These are phyloP conservation scores for Aspergillus indologenus DNA, from an alignment of 495 filamentous ascomycete genomes.

Conservation along the genomic window DNA sequence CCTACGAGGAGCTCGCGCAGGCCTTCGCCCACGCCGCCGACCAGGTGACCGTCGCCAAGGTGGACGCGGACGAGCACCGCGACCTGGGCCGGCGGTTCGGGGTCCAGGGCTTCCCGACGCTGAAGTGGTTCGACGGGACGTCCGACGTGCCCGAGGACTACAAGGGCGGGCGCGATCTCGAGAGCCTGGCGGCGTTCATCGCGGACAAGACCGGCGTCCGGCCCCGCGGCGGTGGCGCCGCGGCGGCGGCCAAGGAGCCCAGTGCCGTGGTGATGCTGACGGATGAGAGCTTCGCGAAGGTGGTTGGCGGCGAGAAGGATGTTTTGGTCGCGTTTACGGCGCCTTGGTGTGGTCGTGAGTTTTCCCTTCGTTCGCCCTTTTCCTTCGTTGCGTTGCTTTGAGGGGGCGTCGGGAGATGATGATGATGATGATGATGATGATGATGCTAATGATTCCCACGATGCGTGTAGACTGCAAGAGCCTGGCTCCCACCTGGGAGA, in stretches of 20 bases:
- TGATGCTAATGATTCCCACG: too few relatives aligned
- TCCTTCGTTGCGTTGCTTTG: conserved; percentile 1
- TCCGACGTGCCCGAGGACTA: conserved; percentile 84
- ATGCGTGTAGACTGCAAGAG: conserved; percentile 80
- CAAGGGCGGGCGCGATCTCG: conserved; percentile 80
- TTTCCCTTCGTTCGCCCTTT: conserved; percentile 4
- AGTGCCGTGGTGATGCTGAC: conserved; percentile 78
- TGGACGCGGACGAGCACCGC: conserved; percentile 89
- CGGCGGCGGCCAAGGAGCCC: conserved; percentile 55
- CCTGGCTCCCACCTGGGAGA: conserved; percentile 89
- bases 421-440: too few relatives aligned
- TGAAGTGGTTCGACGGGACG: conserved; percentile 99
- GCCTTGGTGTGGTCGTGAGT: conserved; percentile 96
- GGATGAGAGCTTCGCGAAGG: conserved; percentile 71
- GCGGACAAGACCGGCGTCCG: conserved; percentile 84
- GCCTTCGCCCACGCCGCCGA: conserved; percentile 69
- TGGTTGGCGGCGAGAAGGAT: conserved; percentile 80
- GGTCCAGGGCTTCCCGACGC: conserved; percentile 90
- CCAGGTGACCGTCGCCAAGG: conserved; percentile 88
- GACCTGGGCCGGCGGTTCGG: conserved; percentile 79
- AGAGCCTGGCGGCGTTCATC: conserved; percentile 77
- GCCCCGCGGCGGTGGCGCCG: conserved; percentile 53
- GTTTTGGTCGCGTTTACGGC: conserved; percentile 95
- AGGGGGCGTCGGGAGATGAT: too few relatives aligned
- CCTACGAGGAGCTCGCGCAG: conserved; percentile 89